Percentiles rank a stretch among this genome's conserved stretches.
These are phyloP conservation scores for Metarhizium guizhouense DNA, from an alignment of 2,329 filamentous ascomycete genomes.

Conservation along the genomic window DNA sequence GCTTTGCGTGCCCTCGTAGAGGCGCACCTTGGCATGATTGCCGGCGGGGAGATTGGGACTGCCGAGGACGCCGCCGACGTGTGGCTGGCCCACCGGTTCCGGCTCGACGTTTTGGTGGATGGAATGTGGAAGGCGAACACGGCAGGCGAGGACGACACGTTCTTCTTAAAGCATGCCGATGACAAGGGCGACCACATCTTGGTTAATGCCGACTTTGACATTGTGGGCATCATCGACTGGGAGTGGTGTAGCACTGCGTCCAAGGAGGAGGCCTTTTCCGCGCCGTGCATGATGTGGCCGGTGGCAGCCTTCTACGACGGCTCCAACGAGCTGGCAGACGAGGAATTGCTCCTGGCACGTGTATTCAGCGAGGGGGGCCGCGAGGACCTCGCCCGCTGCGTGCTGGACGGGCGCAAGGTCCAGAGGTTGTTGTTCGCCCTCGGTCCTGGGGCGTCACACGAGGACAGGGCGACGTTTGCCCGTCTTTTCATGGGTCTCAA, in stretches of 20 bases:
- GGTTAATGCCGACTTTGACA: constrained; percentile 30
- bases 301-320: constrained; percentile 22
- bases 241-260: constrained; percentile 15
- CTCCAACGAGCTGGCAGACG: constrained; percentile 9
- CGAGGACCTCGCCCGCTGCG: constrained; percentile 11
- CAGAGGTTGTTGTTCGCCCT: constrained; percentile 13
- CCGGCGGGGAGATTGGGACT: constrained; percentile 14
- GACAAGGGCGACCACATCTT: constrained; percentile 38
- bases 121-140: neutral
- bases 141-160: constrained; percentile 8
- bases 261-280: constrained; percentile 21
- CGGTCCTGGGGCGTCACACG: constrained; percentile 2
- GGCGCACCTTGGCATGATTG: constrained; percentile 16
- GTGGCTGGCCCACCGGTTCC: constrained; percentile 8
- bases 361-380: constrained; percentile 8
- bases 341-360: constrained; percentile 8
- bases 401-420: constrained; percentile 8
- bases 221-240: constrained; percentile 24
- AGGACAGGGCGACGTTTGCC: neutral
- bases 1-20: constrained; percentile 10
- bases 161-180: constrained; percentile 35
- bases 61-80: constrained; percentile 11
- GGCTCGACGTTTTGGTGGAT: neutral
- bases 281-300: constrained; percentile 26
- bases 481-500: neutral